phyloP scores from a whole-genome alignment of 2,329 filamentous ascomycete species.

The Ceratocystis smalleyi region DNA sequence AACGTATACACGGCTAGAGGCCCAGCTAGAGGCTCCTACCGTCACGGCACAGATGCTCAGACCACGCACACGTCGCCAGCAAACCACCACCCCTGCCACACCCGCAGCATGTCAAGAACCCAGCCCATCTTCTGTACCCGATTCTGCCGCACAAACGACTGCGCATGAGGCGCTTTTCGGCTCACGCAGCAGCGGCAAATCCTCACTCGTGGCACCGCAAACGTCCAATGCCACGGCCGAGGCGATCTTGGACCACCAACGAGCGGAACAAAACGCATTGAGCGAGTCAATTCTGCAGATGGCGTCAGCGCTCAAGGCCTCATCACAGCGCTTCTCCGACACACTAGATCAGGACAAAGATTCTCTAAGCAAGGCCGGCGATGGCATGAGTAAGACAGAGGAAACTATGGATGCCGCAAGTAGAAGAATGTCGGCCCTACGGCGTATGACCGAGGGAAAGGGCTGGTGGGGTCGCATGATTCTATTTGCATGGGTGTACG shows the following conservation, averaged over 20 bases:
- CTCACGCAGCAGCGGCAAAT: constrained; percentile 12
- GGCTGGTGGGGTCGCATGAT: constrained; percentile 76
- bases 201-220: constrained; percentile 24
- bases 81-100: neutral
- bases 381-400: constrained; percentile 64
- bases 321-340: constrained; percentile 53
- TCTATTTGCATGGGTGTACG: constrained; percentile 72
- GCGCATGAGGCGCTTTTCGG: constrained; percentile 8
- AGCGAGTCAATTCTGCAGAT: constrained; percentile 69
- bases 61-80: constrained; percentile 3
- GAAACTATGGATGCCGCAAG: constrained; percentile 61
- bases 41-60: constrained; percentile 7
- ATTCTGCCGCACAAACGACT: neutral
- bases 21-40: neutral
- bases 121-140: neutral
- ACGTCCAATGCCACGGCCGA: constrained; percentile 44
- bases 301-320: constrained; percentile 61
- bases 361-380: constrained; percentile 52
- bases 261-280: constrained; percentile 66
- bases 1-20: neutral
- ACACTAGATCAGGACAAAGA: constrained; percentile 59
- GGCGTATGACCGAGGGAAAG: constrained; percentile 70
- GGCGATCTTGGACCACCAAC: constrained; percentile 58
- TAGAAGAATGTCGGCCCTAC: constrained; percentile 59
- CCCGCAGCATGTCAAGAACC: neutral